Conservation (phyloP, 805 yeast species). For the Alloascoidea hylecoeti region DNA sequence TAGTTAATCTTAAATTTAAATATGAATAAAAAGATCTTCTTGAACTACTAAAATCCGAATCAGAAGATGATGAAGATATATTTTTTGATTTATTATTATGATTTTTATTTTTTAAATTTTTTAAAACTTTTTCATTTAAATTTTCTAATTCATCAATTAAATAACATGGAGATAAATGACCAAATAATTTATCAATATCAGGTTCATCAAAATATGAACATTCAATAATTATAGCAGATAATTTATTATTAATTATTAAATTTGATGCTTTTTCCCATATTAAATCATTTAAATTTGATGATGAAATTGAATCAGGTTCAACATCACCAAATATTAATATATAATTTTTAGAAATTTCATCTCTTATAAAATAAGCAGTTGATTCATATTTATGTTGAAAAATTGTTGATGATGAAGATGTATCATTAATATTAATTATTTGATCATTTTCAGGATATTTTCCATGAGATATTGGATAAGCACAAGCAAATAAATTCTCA, state of each 20-base stretch:
- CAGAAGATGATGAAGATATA: neutral
- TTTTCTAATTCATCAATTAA: conserved; percentile 39
- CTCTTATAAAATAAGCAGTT: conserved; percentile 45
- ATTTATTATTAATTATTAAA: conserved; percentile 20
- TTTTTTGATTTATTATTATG: neutral
- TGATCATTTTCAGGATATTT: conserved; percentile 15
- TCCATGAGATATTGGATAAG: conserved; percentile 15
- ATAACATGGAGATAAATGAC: conserved; percentile 64
- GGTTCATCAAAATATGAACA: conserved; percentile 48
- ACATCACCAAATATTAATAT: conserved; percentile 73
- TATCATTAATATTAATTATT: conserved; percentile 8
- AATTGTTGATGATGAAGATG: conserved; percentile 21
- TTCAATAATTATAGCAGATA: conserved; percentile 56
- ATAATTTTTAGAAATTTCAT: conserved; percentile 17
- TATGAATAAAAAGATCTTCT: neutral
- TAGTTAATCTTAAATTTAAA: neutral
- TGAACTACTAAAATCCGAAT: neutral
- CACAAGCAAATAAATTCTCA: conserved; percentile 7
- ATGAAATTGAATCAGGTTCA: conserved; percentile 47
- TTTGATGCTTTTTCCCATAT: conserved; percentile 50
- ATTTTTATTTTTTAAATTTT: neutral
- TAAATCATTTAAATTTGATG: conserved; percentile 17
- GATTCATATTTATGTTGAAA: conserved; percentile 22
- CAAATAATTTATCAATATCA: conserved; percentile 41
- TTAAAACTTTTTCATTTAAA: neutral